Percentiles rank a stretch among this genome's conserved stretches.
Evolutionary conservation across 768 basidiomycete genomes (phyloP).

Genomic region (Rhodocollybia butyracea): DNA sequence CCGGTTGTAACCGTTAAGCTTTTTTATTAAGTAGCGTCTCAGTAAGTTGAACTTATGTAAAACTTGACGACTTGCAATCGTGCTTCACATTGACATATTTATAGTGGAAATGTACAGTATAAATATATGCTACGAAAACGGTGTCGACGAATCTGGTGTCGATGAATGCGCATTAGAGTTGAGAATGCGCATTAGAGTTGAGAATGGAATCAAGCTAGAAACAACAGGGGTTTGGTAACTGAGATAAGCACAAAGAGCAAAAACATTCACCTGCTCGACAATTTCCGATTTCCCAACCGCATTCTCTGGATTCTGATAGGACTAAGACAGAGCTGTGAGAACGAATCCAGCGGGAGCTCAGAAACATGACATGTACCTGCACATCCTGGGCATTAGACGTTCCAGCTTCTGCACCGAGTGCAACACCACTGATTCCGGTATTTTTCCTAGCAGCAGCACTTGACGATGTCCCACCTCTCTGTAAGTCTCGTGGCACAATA

Average conservation of each 20-base stretch:
- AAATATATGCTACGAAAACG: neutral
- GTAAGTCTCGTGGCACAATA: constrained; percentile 86
- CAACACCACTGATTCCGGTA: constrained; percentile 3
- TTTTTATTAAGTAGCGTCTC: no score
- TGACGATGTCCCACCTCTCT: constrained; percentile 28
- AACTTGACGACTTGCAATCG: neutral
- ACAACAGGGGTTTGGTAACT: neutral
- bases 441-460: constrained; percentile 19
- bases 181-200: neutral
- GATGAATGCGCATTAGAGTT: constrained; percentile 5
- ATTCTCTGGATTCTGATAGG: neutral
- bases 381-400: neutral
- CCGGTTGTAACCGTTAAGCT: no score
- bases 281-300: constrained; percentile 5
- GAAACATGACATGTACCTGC: neutral
- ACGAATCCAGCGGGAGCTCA: neutral
- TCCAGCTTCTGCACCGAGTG: neutral
- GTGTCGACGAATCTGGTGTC: constrained; percentile 3
- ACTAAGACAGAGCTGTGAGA: neutral
- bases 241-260: neutral
- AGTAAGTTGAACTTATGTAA: no score
- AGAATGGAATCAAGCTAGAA: constrained; percentile 3
- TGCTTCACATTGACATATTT: neutral
- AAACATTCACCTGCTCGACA: neutral
- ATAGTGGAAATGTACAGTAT: neutral